Base-by-base conservation (phyloP, 2,329 filamentous ascomycete genomes). In the Bipolaris sorokiniana region DNA sequence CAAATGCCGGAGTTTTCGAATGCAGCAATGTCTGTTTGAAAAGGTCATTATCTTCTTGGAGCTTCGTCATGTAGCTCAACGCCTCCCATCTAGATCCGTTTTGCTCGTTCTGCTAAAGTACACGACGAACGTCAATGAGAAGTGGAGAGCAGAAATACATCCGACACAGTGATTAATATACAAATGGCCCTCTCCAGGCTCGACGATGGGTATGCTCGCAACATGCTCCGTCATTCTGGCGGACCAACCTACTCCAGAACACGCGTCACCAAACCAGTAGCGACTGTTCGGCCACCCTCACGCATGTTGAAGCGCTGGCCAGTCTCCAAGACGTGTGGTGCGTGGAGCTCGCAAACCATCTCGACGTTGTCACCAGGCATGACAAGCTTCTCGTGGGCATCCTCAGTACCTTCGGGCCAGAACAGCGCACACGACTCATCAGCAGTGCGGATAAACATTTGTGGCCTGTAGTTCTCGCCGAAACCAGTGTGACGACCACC, bases 291-390 rank as follows among this genome's bases (percentile, higher is more conserved):
- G 72, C 94, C 93, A 83, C 95, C 95, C 84, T 99, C 95, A 80
- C 95, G 91, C 76, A 99, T 88, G 84, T 98, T 99, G 87, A 99
- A 95, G 72, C 95, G 91, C 84, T 97, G 92, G 70, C 95, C 94
- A 62, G 86, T 82, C 83, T 99, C 95, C 63, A 97, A 81, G 58
- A 94, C 94, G 73, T 96, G 86, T 63, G 94, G 91, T 80, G 90
- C 83, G 80, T 92, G 87, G 75, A 97, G 88, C 71, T 89, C 87
- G 77, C 92, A 90, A 65, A 95, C 82, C 93, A 99, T 97, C 85
- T 99, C 95, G 67, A 97, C 88, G 81, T 99, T 99, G 86, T 99
- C 95, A 79, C 95, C 95, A 50, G 95, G 95, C 92, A 97, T 96
- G 79, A 97, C 89, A 83, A 92, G 90, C 84, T 91, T 93, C 78